Evolutionary conservation across 1,284 basidiomycete genomes (phyloP).

Genomic region (Xerocomus minutiporus): DNA sequence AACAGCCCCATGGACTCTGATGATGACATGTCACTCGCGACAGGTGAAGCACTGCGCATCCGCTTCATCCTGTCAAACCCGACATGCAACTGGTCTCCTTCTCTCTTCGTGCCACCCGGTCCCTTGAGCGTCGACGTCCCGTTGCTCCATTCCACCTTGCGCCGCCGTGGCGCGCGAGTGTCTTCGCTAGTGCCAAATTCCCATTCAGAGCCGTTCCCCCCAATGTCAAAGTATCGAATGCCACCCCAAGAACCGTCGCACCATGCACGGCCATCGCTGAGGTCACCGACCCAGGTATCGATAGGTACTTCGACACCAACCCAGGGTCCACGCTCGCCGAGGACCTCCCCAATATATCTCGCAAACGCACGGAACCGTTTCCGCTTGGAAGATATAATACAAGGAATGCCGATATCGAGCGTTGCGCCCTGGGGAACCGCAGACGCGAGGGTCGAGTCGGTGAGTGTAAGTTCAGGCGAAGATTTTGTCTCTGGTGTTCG

Average conservation of each 20-base stretch:
- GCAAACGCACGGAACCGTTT: slow-evolving; percentile 84
- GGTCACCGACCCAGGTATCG: slow-evolving; percentile 49
- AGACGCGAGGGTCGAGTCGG: slow-evolving; percentile 32
- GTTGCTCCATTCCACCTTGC: slow-evolving; percentile 40
- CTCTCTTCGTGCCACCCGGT: slow-evolving; percentile 46
- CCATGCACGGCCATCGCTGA: slow-evolving; percentile 63
- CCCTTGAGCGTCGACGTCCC: slow-evolving; percentile 17
- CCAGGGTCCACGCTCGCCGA: slow-evolving; percentile 79
- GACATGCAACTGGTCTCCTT: slow-evolving; percentile 59
- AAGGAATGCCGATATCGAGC: slow-evolving; percentile 85
- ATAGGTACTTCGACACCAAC: slow-evolving; percentile 88
- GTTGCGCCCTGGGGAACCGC: slow-evolving; percentile 56
- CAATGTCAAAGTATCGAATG: slow-evolving; percentile 75
- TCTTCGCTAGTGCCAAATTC: slow-evolving; percentile 47
- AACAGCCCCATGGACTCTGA: slow-evolving; percentile 70
- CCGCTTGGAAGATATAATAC: slow-evolving; percentile 80
- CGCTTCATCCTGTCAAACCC: slow-evolving; percentile 55
- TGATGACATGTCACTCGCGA: slow-evolving; percentile 56
- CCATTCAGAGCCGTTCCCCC: slow-evolving; percentile 51
- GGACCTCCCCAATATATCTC: slow-evolving; percentile 82
- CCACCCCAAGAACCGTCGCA: slow-evolving; percentile 80
- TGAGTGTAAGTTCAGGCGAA: slow-evolving; percentile 17
- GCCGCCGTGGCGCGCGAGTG: slow-evolving; percentile 44
- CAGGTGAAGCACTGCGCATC: slow-evolving; percentile 67
- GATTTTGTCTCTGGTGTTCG: slow-evolving; percentile 22